Percentiles rank a stretch among this genome's conserved stretches.
phyloP scores from a whole-genome alignment of 2,329 filamentous ascomycete species.

The Plectosphaerella cucumerina region DNA sequence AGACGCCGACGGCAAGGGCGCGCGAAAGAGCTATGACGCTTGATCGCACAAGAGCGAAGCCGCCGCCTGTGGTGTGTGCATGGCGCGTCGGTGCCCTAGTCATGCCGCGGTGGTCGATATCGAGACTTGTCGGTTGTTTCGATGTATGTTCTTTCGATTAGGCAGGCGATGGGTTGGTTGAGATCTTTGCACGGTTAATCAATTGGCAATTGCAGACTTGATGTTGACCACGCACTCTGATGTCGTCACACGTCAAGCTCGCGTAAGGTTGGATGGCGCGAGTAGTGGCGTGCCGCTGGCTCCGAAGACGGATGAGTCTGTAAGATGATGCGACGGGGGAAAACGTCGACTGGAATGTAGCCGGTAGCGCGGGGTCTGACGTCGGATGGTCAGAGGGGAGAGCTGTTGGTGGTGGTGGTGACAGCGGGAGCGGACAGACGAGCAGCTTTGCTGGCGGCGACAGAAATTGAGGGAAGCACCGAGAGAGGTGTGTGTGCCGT shows the following conservation, averaged over 20 bases:
- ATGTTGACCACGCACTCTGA: neutral
- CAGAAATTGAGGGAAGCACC: neutral
- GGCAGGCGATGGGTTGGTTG: too few relatives aligned
- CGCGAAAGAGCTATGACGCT: constrained; percentile 48
- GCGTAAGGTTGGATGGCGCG: too few relatives aligned
- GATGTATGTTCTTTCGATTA: neutral
- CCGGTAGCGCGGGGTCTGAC: too few relatives aligned
- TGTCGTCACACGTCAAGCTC: neutral
- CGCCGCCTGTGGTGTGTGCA: constrained; percentile 20
- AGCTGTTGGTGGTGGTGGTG: neutral
- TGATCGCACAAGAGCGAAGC: constrained; percentile 38
- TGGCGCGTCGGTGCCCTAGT: constrained; percentile 11
- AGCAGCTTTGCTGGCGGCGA: neutral
- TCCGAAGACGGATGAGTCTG: too few relatives aligned
- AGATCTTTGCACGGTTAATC: too few relatives aligned
- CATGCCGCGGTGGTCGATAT: neutral
- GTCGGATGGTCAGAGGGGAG: neutral
- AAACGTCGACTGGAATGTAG: too few relatives aligned
- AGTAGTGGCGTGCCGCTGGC: too few relatives aligned
- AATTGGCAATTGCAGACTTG: neutral
- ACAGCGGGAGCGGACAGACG: neutral
- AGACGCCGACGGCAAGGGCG: constrained; percentile 44
- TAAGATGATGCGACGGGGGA: too few relatives aligned
- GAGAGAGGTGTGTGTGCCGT: neutral
- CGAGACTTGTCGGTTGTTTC: neutral